These are phyloP conservation scores for Corymbia maculata DNA, from an alignment of 345 rosid species.

Conservation along the genomic window DNA sequence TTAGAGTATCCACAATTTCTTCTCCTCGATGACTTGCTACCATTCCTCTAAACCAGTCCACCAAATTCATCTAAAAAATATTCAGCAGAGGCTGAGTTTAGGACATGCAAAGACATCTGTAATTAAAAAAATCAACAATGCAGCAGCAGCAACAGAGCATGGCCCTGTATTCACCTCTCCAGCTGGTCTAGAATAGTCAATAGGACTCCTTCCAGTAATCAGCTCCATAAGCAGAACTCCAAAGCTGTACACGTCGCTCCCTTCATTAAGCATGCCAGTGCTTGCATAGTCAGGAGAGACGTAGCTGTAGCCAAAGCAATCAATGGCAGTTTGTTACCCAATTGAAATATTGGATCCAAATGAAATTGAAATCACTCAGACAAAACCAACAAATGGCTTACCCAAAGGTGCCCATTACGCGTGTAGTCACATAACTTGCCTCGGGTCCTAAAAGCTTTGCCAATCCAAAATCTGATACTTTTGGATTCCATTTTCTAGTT, in stretches of 20 bases:
- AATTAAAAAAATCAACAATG: background rate
- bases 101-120: background rate
- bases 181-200: conserved; percentile 79
- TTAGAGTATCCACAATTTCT: conserved; percentile 72
- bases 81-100: background rate
- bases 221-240: conserved; percentile 96
- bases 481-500: conserved; percentile 77
- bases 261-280: conserved; percentile 95
- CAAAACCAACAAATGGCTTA: conserved; percentile 12
- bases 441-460: conserved; percentile 91
- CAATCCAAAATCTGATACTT: conserved; percentile 92
- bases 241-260: conserved; percentile 93
- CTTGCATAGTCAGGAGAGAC: conserved; percentile 98
- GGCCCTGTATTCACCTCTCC: conserved; percentile 56
- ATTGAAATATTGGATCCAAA: background rate
- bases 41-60: conserved; percentile 98
- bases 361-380: background rate
- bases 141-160: background rate
- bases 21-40: conserved; percentile 88
- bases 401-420: conserved; percentile 99
- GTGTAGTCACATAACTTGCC: conserved; percentile 84
- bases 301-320: conserved; percentile 28
- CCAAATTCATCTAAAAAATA: conserved; percentile 74
- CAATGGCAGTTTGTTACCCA: background rate
- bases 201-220: conserved; percentile 81